Percentiles rank a stretch among this genome's conserved stretches.
phyloP scores from a whole-genome alignment of 1,284 basidiomycete genomes.

The Limonomyces culmigenus region DNA sequence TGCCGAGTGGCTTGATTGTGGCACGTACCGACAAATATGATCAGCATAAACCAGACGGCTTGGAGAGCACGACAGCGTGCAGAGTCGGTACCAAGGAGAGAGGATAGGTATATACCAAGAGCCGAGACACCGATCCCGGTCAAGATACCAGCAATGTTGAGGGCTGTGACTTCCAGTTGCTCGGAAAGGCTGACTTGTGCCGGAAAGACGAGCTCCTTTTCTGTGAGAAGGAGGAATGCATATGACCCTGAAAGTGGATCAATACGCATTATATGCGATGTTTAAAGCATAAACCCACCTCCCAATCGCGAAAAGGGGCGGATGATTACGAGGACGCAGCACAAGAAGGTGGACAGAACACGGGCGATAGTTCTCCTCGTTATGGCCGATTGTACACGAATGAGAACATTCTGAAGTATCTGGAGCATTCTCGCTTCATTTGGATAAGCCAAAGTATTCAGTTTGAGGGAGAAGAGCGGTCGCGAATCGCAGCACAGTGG shows the following conservation, averaged over 20 bases:
- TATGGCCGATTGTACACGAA: no score
- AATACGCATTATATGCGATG: no score
- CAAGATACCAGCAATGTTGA: slow-evolving; percentile 26
- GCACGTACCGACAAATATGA: slow-evolving; percentile 24
- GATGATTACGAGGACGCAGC: slow-evolving; percentile 21
- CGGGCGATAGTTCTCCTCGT: slow-evolving; percentile 22
- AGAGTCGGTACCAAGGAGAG: slow-evolving; percentile 14
- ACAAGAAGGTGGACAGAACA: slow-evolving; percentile 27
- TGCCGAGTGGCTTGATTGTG: neutral
- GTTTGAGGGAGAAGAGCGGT: no score
- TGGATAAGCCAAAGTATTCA: no score
- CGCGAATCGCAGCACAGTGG: no score
- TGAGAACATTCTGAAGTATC: no score
- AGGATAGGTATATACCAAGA: slow-evolving; percentile 21
- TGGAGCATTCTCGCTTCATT: no score
- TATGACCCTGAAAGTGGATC: slow-evolving; percentile 9
- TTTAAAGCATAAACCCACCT: slow-evolving; percentile 8
- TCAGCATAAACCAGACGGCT: slow-evolving; percentile 21
- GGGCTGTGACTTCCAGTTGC: slow-evolving; percentile 26
- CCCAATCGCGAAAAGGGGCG: slow-evolving; percentile 24
- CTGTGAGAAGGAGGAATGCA: slow-evolving; percentile 25
- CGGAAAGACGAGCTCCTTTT: slow-evolving; percentile 32
- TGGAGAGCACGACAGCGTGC: slow-evolving; percentile 17
- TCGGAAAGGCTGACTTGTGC: slow-evolving; percentile 29
- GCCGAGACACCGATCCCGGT: slow-evolving; percentile 25